phyloP scores from a whole-genome alignment of 169 alveolate genomes.

The Plasmodium vivax region DNA sequence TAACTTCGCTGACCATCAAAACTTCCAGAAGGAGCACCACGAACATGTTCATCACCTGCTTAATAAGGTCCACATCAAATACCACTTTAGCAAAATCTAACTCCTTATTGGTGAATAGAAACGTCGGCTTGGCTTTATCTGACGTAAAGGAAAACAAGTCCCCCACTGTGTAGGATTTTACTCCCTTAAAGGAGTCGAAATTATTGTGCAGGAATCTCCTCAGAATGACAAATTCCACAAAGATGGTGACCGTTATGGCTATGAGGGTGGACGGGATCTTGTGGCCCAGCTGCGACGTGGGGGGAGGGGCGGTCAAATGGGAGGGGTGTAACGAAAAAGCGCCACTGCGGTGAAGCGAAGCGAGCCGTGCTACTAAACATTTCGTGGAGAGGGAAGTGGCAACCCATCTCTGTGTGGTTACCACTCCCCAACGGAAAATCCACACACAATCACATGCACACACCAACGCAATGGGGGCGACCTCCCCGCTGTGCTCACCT shows the following conservation, averaged over 20 bases:
- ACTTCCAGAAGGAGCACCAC: conserved; percentile 81
- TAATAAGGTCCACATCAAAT: conserved; percentile 75
- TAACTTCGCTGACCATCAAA: conserved; percentile 85
- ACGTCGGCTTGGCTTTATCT: conserved; percentile 79
- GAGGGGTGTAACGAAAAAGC: background rate
- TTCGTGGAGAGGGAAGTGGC: background rate
- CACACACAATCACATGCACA: background rate
- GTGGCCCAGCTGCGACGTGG: conserved; percentile 24
- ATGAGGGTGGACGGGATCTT: conserved; percentile 82
- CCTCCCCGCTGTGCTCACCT: conserved; percentile 5
- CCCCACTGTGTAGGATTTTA: conserved; percentile 83
- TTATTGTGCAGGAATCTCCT: conserved; percentile 49
- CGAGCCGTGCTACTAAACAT: background rate
- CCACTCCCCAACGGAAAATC: background rate
- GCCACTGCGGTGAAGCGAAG: background rate
- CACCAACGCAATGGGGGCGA: background rate
- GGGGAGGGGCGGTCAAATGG: background rate
- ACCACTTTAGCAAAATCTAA: conserved; percentile 64
- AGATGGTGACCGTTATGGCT: conserved; percentile 79
- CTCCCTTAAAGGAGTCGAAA: conserved; percentile 70
- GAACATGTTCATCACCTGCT: conserved; percentile 76
- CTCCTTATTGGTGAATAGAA: conserved; percentile 70
- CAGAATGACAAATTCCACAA: conserved; percentile 71
- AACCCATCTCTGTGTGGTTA: no score
- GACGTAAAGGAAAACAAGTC: conserved; percentile 80